Evolutionary conservation across 352 stramenopile genomes (phyloP).

Genomic region (Globisporangium rhizosaccharum): DNA sequence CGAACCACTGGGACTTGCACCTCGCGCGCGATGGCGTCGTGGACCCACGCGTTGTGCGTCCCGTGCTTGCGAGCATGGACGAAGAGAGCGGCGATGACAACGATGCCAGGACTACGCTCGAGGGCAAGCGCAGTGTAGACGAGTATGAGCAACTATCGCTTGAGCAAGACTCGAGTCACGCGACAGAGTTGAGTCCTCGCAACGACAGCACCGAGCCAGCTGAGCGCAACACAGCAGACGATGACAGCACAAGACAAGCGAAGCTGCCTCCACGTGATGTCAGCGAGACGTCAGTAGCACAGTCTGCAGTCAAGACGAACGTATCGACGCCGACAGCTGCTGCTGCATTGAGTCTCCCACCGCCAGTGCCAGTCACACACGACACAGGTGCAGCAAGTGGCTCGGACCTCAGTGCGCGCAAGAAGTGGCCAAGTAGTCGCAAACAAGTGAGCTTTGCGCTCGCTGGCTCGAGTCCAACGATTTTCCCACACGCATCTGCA

Average conservation of each 20-base stretch:
- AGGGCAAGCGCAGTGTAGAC: too few species aligned
- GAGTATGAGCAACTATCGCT: too few species aligned
- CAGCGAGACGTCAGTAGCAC: background rate
- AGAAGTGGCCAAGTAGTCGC: background rate
- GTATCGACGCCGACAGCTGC: background rate
- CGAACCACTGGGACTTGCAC: constrained; percentile 39
- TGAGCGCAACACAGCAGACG: too few species aligned
- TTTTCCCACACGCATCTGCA: constrained; percentile 20
- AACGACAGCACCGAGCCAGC: too few species aligned
- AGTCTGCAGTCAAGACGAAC: background rate
- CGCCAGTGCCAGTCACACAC: background rate
- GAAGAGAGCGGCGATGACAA: background rate
- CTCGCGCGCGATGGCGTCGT: constrained; percentile 16
- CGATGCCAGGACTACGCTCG: background rate
- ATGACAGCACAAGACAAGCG: too few species aligned
- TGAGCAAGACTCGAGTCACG: too few species aligned
- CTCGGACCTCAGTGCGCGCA: background rate
- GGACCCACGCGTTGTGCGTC: constrained; percentile 6
- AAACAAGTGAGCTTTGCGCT: constrained; percentile 20
- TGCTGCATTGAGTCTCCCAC: background rate
- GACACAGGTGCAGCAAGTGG: background rate
- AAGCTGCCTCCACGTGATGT: background rate
- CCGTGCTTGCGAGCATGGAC: background rate
- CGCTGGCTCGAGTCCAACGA: constrained; percentile 7
- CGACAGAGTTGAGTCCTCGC: too few species aligned